These are phyloP conservation scores for Phytophthora capsici DNA, from an alignment of 352 stramenopile genomes.

Conservation along the genomic window DNA sequence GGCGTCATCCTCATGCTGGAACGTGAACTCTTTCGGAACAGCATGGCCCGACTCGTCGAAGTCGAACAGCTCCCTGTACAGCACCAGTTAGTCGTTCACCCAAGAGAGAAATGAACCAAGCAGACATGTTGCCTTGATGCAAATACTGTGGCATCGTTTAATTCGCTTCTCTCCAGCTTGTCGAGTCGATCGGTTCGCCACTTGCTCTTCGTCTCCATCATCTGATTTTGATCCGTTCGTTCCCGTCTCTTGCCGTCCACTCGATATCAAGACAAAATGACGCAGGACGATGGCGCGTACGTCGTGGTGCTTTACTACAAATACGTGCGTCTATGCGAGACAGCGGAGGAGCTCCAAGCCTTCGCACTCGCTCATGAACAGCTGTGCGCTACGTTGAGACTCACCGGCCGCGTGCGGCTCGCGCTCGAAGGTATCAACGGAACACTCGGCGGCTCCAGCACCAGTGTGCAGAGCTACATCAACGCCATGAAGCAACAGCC, in stretches of 20 bases:
- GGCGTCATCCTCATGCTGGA: slow-evolving; percentile 43
- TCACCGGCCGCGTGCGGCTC: slow-evolving; percentile 80
- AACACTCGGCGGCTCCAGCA: slow-evolving; percentile 62
- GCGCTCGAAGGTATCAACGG: slow-evolving; percentile 89
- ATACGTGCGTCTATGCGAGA: slow-evolving; percentile 70
- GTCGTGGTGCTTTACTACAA: slow-evolving; percentile 87
- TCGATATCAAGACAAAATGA: slow-evolving; percentile 21
- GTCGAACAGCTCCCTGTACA: slow-evolving; percentile 37
- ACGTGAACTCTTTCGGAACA: slow-evolving; percentile 43
- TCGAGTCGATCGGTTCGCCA: slow-evolving; percentile 28
- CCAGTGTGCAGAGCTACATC: slow-evolving; percentile 70
- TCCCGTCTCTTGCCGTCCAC: slow-evolving; percentile 22
- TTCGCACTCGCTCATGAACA: slow-evolving; percentile 51
- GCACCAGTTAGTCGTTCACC: no score
- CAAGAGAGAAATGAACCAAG: no score
- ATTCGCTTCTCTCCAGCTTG: slow-evolving; percentile 35
- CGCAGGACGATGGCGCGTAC: slow-evolving; percentile 36
- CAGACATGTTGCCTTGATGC: slow-evolving; percentile 23
- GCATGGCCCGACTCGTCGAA: slow-evolving; percentile 34
- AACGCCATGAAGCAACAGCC: slow-evolving; percentile 47
- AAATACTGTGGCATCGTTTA: slow-evolving; percentile 35
- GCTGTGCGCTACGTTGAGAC: slow-evolving; percentile 57
- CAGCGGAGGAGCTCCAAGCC: slow-evolving; percentile 38
- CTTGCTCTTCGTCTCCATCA: slow-evolving; percentile 33
- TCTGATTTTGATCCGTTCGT: slow-evolving; percentile 1